phyloP scores from a whole-genome alignment of 768 basidiomycete genomes.

The Pisolithus microcarpus region DNA sequence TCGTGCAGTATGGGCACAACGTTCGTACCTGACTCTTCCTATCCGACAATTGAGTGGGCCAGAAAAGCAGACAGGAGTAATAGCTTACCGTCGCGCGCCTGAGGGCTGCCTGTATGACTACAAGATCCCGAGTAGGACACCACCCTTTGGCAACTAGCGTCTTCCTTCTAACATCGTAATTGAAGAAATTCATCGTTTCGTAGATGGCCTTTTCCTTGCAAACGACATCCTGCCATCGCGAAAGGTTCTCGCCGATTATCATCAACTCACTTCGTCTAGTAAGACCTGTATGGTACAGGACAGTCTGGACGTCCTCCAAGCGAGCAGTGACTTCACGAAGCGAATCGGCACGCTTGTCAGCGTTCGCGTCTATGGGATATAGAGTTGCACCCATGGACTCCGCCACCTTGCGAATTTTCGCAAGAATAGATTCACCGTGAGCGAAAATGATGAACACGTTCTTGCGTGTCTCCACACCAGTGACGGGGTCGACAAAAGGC shows the following conservation, averaged over 20 bases:
- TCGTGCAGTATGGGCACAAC: conserved; percentile 91
- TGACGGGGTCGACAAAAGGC: conserved; percentile 83
- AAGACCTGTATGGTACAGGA: conserved; percentile 82
- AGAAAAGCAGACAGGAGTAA: neutral
- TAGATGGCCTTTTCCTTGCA: conserved; percentile 94
- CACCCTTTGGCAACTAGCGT: conserved; percentile 96
- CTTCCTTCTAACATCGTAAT: conserved; percentile 89
- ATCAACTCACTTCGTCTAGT: conserved; percentile 79
- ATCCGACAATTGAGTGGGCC: neutral
- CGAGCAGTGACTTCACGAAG: conserved; percentile 83
- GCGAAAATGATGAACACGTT: conserved; percentile 99
- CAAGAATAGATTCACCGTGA: conserved; percentile 83
- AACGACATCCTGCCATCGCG: conserved; percentile 91
- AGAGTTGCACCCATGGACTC: conserved; percentile 99
- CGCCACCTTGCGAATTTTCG: conserved; percentile 96
- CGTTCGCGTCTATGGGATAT: conserved; percentile 92
- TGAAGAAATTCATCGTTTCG: conserved; percentile 91
- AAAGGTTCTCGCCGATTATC: conserved; percentile 76
- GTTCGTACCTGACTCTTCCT: conserved; percentile 88
- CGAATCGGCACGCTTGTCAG: conserved; percentile 85
- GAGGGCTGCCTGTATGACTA: conserved; percentile 77
- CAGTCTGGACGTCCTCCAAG: conserved; percentile 84
- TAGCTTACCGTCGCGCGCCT: conserved; percentile 70
- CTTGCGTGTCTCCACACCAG: conserved; percentile 82
- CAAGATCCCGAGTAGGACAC: conserved; percentile 91